These are phyloP conservation scores for Xylariaceae sp. DNA, from an alignment of 2,329 filamentous ascomycete species.

Conservation along the genomic window DNA sequence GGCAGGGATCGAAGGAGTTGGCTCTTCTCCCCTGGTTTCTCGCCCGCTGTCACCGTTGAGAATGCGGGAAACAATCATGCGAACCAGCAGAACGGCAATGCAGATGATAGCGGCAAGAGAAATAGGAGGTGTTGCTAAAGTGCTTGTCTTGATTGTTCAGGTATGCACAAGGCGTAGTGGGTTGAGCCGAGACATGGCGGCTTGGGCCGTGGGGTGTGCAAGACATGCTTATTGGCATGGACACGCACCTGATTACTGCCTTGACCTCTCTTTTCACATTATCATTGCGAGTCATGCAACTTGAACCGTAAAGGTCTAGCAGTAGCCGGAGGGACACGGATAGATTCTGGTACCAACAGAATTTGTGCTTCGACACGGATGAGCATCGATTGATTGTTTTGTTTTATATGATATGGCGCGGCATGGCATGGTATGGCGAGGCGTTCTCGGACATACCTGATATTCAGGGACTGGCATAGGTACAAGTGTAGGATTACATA, in stretches of 20 bases:
- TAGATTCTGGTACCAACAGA: neutral
- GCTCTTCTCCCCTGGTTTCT: conserved; percentile 63
- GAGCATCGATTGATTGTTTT: neutral
- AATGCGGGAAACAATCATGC: conserved; percentile 42
- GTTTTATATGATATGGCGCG: neutral
- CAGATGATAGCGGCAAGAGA: conserved; percentile 28
- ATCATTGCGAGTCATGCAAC: too few species aligned
- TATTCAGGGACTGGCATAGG: conserved; percentile 15
- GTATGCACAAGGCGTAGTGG: neutral
- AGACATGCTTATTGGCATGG: neutral
- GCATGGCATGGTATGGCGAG: conserved; percentile 21
- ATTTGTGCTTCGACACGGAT: neutral
- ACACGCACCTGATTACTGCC: neutral
- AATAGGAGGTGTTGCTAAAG: conserved; percentile 38
- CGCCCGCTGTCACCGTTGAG: conserved; percentile 60
- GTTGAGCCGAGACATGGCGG: neutral
- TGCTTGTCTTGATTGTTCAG: neutral
- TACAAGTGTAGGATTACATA: conserved; percentile 15
- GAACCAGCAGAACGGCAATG: conserved; percentile 29
- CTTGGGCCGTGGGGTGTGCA: neutral
- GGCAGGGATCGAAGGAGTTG: conserved; percentile 65
- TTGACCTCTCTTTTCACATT: too few species aligned
- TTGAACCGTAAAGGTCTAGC: neutral
- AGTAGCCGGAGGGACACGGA: neutral
- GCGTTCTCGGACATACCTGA: conserved; percentile 23